Evolutionary conservation across 148 eudicot species (phyloP).

Genomic region (Nyssa sinensis): DNA sequence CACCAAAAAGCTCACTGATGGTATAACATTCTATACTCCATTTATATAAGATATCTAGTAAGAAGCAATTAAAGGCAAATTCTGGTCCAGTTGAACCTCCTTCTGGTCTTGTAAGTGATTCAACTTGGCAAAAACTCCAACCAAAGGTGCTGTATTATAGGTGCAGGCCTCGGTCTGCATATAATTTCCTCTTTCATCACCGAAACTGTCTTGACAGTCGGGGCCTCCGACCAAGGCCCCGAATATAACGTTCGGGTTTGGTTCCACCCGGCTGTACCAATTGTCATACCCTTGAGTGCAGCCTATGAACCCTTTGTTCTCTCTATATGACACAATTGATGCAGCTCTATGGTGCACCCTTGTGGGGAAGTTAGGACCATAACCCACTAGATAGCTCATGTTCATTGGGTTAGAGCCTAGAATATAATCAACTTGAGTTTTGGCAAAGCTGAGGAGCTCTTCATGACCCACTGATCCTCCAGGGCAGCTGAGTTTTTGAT

Average conservation of each 20-base stretch:
- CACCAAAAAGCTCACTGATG: not conserved
- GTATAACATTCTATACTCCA: not conserved
- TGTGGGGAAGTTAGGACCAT: conserved; percentile 54
- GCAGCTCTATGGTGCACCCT: conserved; percentile 90
- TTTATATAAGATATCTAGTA: conserved; percentile 12
- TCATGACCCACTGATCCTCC: conserved; percentile 29
- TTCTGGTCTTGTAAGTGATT: conserved; percentile 24
- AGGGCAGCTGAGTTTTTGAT: conserved; percentile 40
- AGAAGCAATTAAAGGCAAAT: conserved; percentile 17
- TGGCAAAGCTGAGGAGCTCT: conserved; percentile 48
- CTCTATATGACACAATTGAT: conserved; percentile 64
- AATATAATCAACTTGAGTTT: conserved; percentile 73
- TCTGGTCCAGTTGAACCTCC: not conserved
- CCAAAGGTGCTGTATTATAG: conserved; percentile 76
- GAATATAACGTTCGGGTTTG: conserved; percentile 64
- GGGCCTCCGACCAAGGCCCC: conserved; percentile 97
- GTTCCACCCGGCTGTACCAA: conserved; percentile 54
- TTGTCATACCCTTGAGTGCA: conserved; percentile 89
- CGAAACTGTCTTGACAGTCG: conserved; percentile 47
- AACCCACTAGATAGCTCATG: conserved; percentile 79
- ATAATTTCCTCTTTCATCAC: conserved; percentile 63
- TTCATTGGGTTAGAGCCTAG: conserved; percentile 78
- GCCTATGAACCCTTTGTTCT: conserved; percentile 73
- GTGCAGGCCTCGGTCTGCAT: conserved; percentile 89
- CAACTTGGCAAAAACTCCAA: conserved; percentile 80